Conservation (phyloP, 345 rosid genomes). For the Sapria himalayana region DNA sequence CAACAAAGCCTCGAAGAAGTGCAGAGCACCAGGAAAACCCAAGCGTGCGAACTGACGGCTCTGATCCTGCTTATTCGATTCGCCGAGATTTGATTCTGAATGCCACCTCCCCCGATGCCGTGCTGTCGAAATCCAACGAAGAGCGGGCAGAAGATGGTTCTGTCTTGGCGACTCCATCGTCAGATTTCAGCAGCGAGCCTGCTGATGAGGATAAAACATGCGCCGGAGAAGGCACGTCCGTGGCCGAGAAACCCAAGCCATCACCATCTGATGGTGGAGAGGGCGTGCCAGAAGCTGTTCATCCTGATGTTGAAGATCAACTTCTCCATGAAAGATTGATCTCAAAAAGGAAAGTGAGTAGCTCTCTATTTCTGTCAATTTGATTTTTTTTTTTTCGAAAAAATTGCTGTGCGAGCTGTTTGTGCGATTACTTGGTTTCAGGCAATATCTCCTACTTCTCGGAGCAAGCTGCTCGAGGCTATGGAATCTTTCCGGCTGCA, state of each 20-base stretch:
- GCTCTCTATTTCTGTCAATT: background rate
- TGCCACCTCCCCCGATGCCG: no score
- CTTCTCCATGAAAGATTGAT: constrained; percentile 33
- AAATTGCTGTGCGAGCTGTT: constrained; percentile 4
- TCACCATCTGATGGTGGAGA: background rate
- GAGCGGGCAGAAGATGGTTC: no score
- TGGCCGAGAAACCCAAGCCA: no score
- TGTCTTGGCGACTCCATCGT: no score
- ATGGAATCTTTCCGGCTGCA: constrained; percentile 24
- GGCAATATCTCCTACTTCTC: constrained; percentile 70
- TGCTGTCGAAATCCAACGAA: no score
- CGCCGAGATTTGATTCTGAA: no score
- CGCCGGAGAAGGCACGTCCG: constrained; percentile 8
- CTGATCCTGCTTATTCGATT: no score
- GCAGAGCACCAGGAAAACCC: no score
- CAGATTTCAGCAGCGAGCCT: no score
- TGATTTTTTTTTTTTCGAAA: background rate
- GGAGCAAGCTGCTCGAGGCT: constrained; percentile 41
- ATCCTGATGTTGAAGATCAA: constrained; percentile 13
- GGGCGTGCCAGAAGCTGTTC: no score
- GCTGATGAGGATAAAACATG: constrained; percentile 7
- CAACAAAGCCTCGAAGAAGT: no score
- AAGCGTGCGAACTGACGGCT: no score
- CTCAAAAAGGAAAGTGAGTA: constrained; percentile 46
- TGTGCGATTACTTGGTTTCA: constrained; percentile 18